A percentile compares a stretch with the other conserved stretches of the same genome.
Evolutionary conservation across 202 grass and related monocot genomes (phyloP).

Genomic region (Digitaria exilis): DNA sequence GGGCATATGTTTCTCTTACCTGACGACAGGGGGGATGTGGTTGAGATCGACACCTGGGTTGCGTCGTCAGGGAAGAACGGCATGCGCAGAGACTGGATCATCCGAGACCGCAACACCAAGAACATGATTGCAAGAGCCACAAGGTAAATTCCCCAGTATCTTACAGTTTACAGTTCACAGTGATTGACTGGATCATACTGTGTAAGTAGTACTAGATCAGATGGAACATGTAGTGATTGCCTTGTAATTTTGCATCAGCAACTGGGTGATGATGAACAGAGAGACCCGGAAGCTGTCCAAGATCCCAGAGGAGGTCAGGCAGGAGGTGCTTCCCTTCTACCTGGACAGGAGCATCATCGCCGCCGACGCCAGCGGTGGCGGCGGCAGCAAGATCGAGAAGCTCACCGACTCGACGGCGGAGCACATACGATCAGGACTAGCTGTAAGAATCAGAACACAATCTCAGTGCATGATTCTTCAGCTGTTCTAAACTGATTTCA

Average conservation of each 20-base stretch:
- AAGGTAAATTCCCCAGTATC: conserved; percentile 15
- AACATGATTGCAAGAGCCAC: conserved; percentile 46
- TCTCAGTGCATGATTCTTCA: too few relatives aligned
- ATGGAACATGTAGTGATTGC: too few relatives aligned
- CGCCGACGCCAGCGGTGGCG: not conserved
- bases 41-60: conserved; percentile 66
- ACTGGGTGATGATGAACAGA: conserved; percentile 67
- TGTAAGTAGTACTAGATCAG: too few relatives aligned
- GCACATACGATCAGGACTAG: conserved; percentile 44
- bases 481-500: not conserved
- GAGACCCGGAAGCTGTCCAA: conserved; percentile 61
- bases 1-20: not conserved
- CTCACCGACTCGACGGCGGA: conserved; percentile 47
- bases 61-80: conserved; percentile 61
- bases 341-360: conserved; percentile 45
- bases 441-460: conserved; percentile 30
- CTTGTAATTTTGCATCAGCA: conserved; percentile 30
- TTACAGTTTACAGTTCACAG: not conserved
- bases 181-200: too few relatives aligned
- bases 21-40: conserved; percentile 49
- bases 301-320: conserved; percentile 47
- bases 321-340: conserved; percentile 59
- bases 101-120: conserved; percentile 42
- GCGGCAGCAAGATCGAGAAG: conserved; percentile 44
- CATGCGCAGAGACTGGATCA: conserved; percentile 59